Conservation (phyloP, 192 early-diverging fungal genomes). For the Gaertneriomyces semiglobifer region DNA sequence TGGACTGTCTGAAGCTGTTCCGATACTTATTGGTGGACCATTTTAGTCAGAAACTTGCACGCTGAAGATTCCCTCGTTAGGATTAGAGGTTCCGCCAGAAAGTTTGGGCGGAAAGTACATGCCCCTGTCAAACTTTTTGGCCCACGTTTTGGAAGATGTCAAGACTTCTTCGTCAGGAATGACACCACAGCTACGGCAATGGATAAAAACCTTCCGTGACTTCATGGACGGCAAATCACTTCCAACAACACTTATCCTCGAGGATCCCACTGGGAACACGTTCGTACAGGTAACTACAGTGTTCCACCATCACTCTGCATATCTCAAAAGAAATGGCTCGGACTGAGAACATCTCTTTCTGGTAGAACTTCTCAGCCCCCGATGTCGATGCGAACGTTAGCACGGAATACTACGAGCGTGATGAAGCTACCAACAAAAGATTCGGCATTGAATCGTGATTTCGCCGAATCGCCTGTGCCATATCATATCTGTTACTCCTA, state of each 20-base stretch:
- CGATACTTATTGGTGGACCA: not conserved
- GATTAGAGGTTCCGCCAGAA: constrained; percentile 11
- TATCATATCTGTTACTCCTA: no score
- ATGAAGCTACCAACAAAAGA: not conserved
- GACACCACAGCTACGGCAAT: constrained; percentile 2
- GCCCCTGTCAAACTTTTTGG: constrained; percentile 9
- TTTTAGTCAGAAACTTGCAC: constrained; percentile 19
- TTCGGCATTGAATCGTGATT: not conserved
- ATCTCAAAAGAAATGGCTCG: not conserved
- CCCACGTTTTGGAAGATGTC: constrained; percentile 7
- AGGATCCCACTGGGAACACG: constrained; percentile 19
- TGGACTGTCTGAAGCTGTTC: not conserved
- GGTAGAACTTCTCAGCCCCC: constrained; percentile 15
- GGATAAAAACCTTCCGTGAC: not conserved
- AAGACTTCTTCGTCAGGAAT: not conserved
- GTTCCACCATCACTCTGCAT: not conserved
- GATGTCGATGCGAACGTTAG: constrained; percentile 7
- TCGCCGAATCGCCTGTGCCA: no score
- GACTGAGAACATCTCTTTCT: not conserved
- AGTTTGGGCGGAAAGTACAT: constrained; percentile 10
- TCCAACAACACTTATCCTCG: constrained; percentile 11
- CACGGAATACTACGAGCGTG: constrained; percentile 13
- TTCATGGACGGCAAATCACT: constrained; percentile 12
- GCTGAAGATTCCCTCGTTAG: constrained; percentile 16
- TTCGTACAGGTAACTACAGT: not conserved